Percentiles rank a stretch among this genome's conserved stretches.
Evolutionary conservation across 192 early-diverging fungal genomes (phyloP).

Genomic region (Podila epigama): DNA sequence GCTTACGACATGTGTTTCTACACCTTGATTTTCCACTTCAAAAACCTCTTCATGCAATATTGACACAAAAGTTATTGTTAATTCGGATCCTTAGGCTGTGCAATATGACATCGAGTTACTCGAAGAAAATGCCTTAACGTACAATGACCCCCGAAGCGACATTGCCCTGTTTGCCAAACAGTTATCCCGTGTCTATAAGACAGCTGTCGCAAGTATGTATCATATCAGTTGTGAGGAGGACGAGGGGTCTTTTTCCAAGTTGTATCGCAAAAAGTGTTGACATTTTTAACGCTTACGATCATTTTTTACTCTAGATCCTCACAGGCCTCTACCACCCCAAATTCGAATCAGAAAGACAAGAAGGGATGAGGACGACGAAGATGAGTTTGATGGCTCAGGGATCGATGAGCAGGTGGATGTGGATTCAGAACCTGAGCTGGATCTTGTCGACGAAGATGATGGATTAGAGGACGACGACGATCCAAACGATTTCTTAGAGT

Average conservation of each 20-base stretch:
- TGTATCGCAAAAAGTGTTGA: background rate
- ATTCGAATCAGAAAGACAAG: constrained; percentile 19
- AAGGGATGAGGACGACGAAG: constrained; percentile 46
- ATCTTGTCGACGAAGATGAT: constrained; percentile 41
- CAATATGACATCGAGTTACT: constrained; percentile 73
- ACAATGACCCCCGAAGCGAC: constrained; percentile 63
- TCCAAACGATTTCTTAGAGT: constrained; percentile 44
- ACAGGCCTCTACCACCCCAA: constrained; percentile 26
- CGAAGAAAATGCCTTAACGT: constrained; percentile 69
- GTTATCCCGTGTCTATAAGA: constrained; percentile 54
- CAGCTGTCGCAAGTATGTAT: constrained; percentile 53
- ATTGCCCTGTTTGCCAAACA: constrained; percentile 51
- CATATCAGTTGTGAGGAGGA: no score
- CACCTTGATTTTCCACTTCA: no score
- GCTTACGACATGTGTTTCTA: background rate
- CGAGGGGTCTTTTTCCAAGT: background rate
- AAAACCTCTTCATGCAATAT: background rate
- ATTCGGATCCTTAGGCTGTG: constrained; percentile 53
- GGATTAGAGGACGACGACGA: constrained; percentile 47
- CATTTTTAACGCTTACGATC: background rate
- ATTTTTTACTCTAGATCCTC: constrained; percentile 25
- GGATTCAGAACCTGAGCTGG: constrained; percentile 37
- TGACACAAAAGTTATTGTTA: background rate
- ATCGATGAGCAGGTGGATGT: constrained; percentile 36
- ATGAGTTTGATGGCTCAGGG: constrained; percentile 38